Evolutionary conservation across 2,329 filamentous ascomycete genomes (phyloP).

Genomic region (Colletotrichum sp.): DNA sequence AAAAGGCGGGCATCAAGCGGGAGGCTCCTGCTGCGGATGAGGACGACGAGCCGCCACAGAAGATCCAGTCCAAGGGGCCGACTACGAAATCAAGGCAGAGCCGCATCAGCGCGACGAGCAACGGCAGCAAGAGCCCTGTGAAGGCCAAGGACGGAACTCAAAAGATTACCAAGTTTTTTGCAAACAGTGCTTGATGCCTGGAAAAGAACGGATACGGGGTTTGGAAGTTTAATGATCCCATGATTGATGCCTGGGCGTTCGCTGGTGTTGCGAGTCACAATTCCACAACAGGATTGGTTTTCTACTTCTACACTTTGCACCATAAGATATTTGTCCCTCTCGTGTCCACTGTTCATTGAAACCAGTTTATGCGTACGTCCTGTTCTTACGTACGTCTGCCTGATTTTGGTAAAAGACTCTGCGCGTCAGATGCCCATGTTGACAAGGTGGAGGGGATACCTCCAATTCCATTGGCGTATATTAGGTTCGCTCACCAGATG

Average conservation of each 20-base stretch:
- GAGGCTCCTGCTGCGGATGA: conserved; percentile 22
- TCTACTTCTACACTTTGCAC: background rate
- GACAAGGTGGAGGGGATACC: background rate
- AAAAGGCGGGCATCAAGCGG: conserved; percentile 28
- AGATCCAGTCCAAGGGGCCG: conserved; percentile 23
- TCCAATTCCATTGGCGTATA: background rate
- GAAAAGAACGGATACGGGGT: background rate
- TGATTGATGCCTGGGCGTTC: background rate
- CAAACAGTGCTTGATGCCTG: conserved; percentile 41
- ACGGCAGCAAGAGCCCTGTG: conserved; percentile 36
- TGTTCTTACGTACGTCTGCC: background rate
- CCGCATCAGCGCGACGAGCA: conserved; percentile 47
- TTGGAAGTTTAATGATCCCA: background rate
- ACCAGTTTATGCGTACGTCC: background rate
- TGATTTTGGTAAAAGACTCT: background rate
- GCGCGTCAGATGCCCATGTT: background rate
- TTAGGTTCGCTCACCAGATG: background rate
- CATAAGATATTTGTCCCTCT: background rate
- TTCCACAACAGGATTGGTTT: background rate
- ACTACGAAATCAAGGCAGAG: conserved; percentile 24
- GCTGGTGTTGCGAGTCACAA: background rate
- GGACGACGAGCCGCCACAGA: conserved; percentile 28
- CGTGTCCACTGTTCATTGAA: background rate
- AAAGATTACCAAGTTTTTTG: conserved; percentile 55
- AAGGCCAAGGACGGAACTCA: conserved; percentile 40